These are phyloP conservation scores for Beauveria caledonica DNA, from an alignment of 2,329 filamentous ascomycete species.

Conservation along the genomic window DNA sequence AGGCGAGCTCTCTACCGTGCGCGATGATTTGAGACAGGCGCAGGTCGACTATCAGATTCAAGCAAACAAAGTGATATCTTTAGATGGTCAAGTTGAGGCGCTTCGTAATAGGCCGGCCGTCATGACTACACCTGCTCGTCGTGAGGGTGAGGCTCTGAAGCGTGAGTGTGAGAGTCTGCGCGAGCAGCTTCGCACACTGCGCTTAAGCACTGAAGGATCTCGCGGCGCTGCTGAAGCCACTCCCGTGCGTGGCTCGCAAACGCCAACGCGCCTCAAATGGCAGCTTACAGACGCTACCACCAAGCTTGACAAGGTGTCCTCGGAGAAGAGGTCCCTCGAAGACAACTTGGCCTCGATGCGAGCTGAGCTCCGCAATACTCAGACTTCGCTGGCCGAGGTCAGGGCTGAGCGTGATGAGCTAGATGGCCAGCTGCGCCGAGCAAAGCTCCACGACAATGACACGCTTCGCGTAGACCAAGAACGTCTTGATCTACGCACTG, in stretches of 20 bases:
- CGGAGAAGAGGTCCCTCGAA: slow-evolving; percentile 56
- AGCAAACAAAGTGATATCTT: slow-evolving; percentile 54
- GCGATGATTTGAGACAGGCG: slow-evolving; percentile 62
- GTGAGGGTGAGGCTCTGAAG: slow-evolving; percentile 20
- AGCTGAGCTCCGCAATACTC: slow-evolving; percentile 51
- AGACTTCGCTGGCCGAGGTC: slow-evolving; percentile 46
- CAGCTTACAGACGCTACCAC: slow-evolving; percentile 50
- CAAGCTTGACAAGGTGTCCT: slow-evolving; percentile 46
- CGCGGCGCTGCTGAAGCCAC: slow-evolving; percentile 19
- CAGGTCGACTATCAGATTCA: slow-evolving; percentile 55
- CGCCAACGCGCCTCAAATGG: slow-evolving; percentile 44
- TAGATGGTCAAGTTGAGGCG: slow-evolving; percentile 66
- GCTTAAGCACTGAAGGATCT: slow-evolving; percentile 18
- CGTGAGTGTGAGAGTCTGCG: slow-evolving; percentile 22
- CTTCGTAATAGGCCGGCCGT: not conserved
- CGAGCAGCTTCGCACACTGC: slow-evolving; percentile 32
- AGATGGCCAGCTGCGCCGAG: slow-evolving; percentile 48
- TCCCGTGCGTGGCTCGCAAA: slow-evolving; percentile 29
- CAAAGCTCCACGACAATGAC: slow-evolving; percentile 48
- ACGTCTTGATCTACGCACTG: slow-evolving; percentile 57
- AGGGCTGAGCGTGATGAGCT: slow-evolving; percentile 61
- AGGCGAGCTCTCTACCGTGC: slow-evolving; percentile 55
- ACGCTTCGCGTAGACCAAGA: slow-evolving; percentile 58
- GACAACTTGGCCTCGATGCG: slow-evolving; percentile 53
- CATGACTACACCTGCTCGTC: slow-evolving; percentile 5